Conservation (phyloP, 768 basidiomycete species). For the Phallus indusiatus region DNA sequence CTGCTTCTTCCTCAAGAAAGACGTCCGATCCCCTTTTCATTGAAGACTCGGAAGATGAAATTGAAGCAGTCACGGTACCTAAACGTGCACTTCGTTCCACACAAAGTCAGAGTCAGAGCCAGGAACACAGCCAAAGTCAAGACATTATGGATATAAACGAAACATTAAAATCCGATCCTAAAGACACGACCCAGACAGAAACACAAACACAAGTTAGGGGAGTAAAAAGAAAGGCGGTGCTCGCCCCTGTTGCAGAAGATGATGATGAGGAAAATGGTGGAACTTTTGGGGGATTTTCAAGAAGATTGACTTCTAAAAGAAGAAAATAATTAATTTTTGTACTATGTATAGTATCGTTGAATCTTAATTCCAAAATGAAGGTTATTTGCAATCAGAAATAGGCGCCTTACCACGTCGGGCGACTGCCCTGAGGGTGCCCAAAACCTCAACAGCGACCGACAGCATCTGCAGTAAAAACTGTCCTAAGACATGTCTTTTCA, state of each 20-base stretch:
- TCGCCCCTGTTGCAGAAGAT: conserved; percentile 37
- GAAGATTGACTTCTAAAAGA: conserved; percentile 15
- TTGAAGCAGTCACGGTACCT: conserved; percentile 18
- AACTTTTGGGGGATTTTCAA: conserved; percentile 56
- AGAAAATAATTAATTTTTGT: neutral
- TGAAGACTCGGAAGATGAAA: conserved; percentile 17
- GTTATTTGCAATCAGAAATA: no score
- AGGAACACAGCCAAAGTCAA: no score
- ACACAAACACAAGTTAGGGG: conserved; percentile 11
- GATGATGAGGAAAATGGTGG: conserved; percentile 59
- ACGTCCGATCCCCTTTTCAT: conserved; percentile 15
- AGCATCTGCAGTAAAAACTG: no score
- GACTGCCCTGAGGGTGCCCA: no score
- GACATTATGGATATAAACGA: conserved; percentile 19
- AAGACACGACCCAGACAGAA: conserved; percentile 14
- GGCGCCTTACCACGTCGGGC: no score
- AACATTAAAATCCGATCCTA: conserved; percentile 18
- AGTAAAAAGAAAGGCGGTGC: conserved; percentile 22
- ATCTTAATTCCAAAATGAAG: no score
- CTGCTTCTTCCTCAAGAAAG: conserved; percentile 9
- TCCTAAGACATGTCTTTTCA: no score
- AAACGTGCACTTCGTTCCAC: conserved; percentile 13
- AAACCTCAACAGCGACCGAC: no score
- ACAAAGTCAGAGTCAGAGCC: no score
- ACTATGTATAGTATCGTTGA: no score